Base-by-base conservation (phyloP, 352 stramenopile species). In the Peronosclerospora sorghi region DNA sequence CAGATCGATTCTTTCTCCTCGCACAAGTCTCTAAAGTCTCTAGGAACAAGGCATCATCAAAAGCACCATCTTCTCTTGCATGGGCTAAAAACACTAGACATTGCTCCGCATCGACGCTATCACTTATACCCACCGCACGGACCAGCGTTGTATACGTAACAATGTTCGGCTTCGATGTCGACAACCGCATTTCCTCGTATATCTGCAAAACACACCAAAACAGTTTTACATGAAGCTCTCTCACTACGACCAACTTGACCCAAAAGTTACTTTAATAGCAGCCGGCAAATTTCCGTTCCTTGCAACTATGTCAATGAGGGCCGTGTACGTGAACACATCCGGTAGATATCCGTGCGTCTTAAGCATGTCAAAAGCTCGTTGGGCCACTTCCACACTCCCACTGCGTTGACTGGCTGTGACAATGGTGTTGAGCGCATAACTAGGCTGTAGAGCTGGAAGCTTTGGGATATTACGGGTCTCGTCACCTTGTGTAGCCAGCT, bases 281-380 rank as follows among this genome's bases (percentile, higher is more conserved):
- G 51, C 54, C 8, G 23, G 36, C 12, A 86, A 38, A 28, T 83
- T 63, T 17, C 66, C 56, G 23, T 48, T 69, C 14, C 75, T 59
- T 8, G 70, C 73, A 7, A 71, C 68, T 15, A 85, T 68, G 45
- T 88, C 75, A 40, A 87, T 85, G n/a, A 87, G 59, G 43, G 75
- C 75, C 34, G 75, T 88, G 56, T 85, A 85, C 26, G 75, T 80
- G 55, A 88, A 88, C 51, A 88, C 72, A 39, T 88, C 75, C 0
- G 75, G 75, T 40, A 74, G 60, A 43, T 73, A 88, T 10, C 69
- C 67, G 48, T 83, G 59, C 20, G 28, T 15, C 5, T 52, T 13
- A 0, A 82, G 39, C 42, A 81, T 32, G 9, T 77, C 54, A 32
- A 88, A 88, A 15, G 72, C 75, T 46, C 72, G 70, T 41, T 65